Evolutionary conservation across 2,329 filamentous ascomycete genomes (phyloP).

Genomic region (Paraphaeosphaeria sporulosa): DNA sequence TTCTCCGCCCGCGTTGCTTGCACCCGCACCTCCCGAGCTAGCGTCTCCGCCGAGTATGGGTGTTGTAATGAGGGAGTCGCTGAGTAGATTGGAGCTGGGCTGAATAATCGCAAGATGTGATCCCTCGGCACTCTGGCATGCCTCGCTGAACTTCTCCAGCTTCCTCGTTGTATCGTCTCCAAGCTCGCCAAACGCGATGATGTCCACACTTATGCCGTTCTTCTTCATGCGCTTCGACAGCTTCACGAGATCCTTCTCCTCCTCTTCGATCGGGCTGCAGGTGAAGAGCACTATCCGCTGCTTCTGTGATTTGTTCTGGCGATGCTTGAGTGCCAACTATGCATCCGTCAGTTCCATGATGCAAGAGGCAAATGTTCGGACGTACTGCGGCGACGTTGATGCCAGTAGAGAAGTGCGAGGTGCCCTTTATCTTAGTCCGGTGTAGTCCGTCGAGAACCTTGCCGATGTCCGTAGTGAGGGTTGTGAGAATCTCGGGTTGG

Average conservation of each 20-base stretch:
- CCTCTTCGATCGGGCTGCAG: constrained; percentile 89
- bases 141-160: constrained; percentile 90
- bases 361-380: constrained; percentile 83
- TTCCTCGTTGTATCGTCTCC: constrained; percentile 89
- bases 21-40: constrained; percentile 65
- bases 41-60: constrained; percentile 89
- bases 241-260: constrained; percentile 85
- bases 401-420: constrained; percentile 86
- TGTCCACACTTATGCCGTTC: constrained; percentile 90
- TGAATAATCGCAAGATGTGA: constrained; percentile 91
- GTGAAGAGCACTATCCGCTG: constrained; percentile 97
- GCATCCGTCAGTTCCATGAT: constrained; percentile 50
- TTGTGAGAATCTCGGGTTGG: constrained; percentile 96
- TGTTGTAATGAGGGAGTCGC: constrained; percentile 87
- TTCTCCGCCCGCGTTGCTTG: constrained; percentile 57
- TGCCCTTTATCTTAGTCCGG: constrained; percentile 83
- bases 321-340: constrained; percentile 94
- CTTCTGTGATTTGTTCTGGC: constrained; percentile 95
- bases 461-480: constrained; percentile 93
- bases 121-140: constrained; percentile 86
- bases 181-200: constrained; percentile 92
- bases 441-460: constrained; percentile 92
- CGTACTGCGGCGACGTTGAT: constrained; percentile 94
- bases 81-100: constrained; percentile 89
- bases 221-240: constrained; percentile 99